Base-by-base conservation (phyloP, 1,284 basidiomycete genomes). In the Coniophora puteana region DNA sequence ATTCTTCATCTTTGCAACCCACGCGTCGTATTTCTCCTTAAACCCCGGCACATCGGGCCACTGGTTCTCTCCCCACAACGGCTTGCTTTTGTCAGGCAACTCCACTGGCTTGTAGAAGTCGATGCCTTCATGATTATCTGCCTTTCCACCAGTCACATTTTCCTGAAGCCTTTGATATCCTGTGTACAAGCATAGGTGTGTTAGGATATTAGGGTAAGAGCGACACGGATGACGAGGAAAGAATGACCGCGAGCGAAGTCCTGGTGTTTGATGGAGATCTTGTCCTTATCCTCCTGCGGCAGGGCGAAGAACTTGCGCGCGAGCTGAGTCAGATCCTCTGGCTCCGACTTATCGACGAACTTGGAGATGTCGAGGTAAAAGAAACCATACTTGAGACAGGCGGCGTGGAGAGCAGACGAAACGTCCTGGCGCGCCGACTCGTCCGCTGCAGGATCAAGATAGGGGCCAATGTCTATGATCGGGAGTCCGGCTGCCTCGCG, bases 41-140 rank as follows among this genome's bases (percentile, higher is more conserved):
- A 92, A 89, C 0, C 54, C 59, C 1, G 74, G 73, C 5, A 84
- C 52, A 3, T 53, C 51, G 0, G 90, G 91, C 83, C 86, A 93
- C 47, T 89, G 89, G 55, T 93, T 93, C 57, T 80, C 78, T 14
- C 91, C 91, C 78, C 83, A 81, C 1, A 91, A 57, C 0, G 78
- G 75, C 45, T 75, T 79, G 5, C 71, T 71, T 62, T 77, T 85
- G 57, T 90, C 81, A 0, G 85, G 80, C 16, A 74, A 62, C 36
- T 74, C 70, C 5, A 85, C 80, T 1, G 88, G 84, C 13, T 72
- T 79, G 57, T 91, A 92, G 36, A 90, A 77, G 54, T 93, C 89
- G 24, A 93, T 62, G 1, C 77, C 89, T 65, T 93, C 90, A 49
- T 93, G 90, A 46, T 83, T 86, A 57, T 93, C 90, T 7, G 83